Evolutionary conservation across 129 eudicot genomes (phyloP), one percentile per base, ranked within the genome.

Genomic region (Erigeron canadensis): DNA sequence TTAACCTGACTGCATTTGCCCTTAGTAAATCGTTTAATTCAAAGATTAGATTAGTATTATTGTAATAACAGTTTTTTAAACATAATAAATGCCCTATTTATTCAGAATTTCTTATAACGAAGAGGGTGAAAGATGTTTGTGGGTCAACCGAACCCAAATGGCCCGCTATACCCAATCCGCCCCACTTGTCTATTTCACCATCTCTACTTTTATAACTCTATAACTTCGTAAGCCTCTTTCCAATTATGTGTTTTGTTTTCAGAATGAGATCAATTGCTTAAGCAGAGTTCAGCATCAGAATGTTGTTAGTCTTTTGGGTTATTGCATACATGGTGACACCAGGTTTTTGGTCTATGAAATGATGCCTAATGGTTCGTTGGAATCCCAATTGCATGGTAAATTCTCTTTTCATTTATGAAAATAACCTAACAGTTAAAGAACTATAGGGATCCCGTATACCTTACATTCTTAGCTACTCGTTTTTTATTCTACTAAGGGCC

Each of bases 291-390:
- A 81, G 62, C 99, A 94, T 83, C 99, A 87, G 54, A 94, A 93
- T 63, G 77, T 93, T 43, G 83, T 89, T 81, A 82, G 84, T 57
- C 96, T 93, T 67, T 77, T 93, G 72, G 99, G 97, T 42, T 86
- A 85, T 65, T 94, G 97, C 79, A 86, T 86, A 78, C 87, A 90
- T 42, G 91, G 84, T 0, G 89, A 87, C 54, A 78, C 84, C 4
- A 86, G 88, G 60, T 94, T 87, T 79, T 80, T 94, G 84, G 88
- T 87, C 38, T 90, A 86, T 55, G 97, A 94, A 73, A 76, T 94
- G 91, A 89, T 90, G 97, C 90, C 77, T 50, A 90, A 87, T 42
- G 99, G 99, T 0, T 94, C 99, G 12, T 63, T 94, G 81, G 97
- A 94, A 40, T 77, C 78, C 53, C 97, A 90, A 40, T 79, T 94